Evolutionary conservation across 1,284 basidiomycete species (phyloP), one percentile per base, ranked within the genome.

Genomic region (Trichosporon coremiiforme): DNA sequence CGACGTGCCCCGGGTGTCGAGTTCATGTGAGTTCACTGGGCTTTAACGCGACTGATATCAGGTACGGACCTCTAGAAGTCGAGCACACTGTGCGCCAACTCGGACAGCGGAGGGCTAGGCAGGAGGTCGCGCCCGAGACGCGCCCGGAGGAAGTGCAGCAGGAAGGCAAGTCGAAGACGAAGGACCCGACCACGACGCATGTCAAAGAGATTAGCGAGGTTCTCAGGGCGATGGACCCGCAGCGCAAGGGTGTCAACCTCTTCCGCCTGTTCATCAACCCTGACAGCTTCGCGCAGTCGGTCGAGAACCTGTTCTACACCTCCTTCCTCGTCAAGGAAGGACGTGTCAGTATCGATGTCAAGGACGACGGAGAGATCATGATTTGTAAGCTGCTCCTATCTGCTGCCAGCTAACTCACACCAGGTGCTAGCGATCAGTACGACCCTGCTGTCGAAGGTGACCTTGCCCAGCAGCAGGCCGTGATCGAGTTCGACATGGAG

Each of bases 301-400:
- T 87, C 62, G 87, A 88, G 73, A 88, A 88, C 72, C 76, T 86
- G 68, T 87, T 88, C 74, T 87, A 85, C 75, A 81, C 86, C 41
- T 85, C 85, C 65, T 88, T 88, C 73, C 76, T 88, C 38, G 79
- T 87, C 25, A 79, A 82, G 65, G 86, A 87, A 47, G 84, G 84
- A 7, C 78, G 76, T 63, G 84, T 81, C 0, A 79, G 76, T 1
- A 77, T 84, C n/a, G 73, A 78, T 10, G 76, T 79, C 10, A 73
- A 77, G 7, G 72, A 82, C 17, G 78, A 78, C n/a, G 85, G 85
- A 1, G 82, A 85, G 66, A 78, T 85, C 0, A 76, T 84, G 5
- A 80, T 85, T 5, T 73, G 85, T 85, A 73, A 75, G 85, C 80
- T 0, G 9, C 25, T 25, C 25, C 25, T 25, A 25, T 25, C 1